A percentile compares a stretch with the other conserved stretches of the same genome.
Evolutionary conservation across 768 basidiomycete species (phyloP).

Genomic region (Phaeotremella fagi): DNA sequence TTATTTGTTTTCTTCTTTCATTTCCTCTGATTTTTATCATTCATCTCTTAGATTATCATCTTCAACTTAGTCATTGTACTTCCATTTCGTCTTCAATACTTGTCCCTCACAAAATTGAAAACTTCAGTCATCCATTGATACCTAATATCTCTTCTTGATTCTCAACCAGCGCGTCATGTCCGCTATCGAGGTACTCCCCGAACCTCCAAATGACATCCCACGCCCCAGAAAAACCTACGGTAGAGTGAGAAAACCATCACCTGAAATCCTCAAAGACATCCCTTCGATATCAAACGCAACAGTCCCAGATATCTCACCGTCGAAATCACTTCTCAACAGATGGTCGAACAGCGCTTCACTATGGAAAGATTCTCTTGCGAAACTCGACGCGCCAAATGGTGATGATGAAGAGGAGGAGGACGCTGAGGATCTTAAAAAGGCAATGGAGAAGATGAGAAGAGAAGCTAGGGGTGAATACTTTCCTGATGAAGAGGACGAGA

Average conservation of each 20-base stretch:
- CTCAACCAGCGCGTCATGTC: too few species aligned
- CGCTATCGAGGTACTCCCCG: too few species aligned
- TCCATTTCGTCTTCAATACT: too few species aligned
- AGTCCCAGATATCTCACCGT: neutral
- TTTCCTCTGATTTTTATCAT: too few species aligned
- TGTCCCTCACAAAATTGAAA: too few species aligned
- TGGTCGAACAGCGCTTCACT: slow-evolving; percentile 4
- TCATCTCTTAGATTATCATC: too few species aligned
- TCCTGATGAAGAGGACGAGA: too few species aligned
- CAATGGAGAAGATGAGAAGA: slow-evolving; percentile 19
- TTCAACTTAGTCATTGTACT: too few species aligned
- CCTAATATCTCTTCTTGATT: slow-evolving; percentile 2
- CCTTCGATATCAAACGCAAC: neutral
- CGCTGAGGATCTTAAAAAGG: slow-evolving; percentile 2
- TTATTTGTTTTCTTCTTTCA: too few species aligned
- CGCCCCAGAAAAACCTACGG: slow-evolving; percentile 11
- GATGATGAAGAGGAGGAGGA: slow-evolving; percentile 12
- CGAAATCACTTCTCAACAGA: slow-evolving; percentile 8
- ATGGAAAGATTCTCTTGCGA: slow-evolving; percentile 9
- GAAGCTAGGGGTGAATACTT: slow-evolving; percentile 11
- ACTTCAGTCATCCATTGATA: too few species aligned
- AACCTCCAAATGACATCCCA: too few species aligned
- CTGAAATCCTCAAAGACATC: neutral
- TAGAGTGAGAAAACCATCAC: slow-evolving; percentile 3
- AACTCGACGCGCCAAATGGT: slow-evolving; percentile 6